These are phyloP conservation scores for Escovopsis sp. DNA, from an alignment of 2,329 filamentous ascomycete genomes.

Conservation along the genomic window DNA sequence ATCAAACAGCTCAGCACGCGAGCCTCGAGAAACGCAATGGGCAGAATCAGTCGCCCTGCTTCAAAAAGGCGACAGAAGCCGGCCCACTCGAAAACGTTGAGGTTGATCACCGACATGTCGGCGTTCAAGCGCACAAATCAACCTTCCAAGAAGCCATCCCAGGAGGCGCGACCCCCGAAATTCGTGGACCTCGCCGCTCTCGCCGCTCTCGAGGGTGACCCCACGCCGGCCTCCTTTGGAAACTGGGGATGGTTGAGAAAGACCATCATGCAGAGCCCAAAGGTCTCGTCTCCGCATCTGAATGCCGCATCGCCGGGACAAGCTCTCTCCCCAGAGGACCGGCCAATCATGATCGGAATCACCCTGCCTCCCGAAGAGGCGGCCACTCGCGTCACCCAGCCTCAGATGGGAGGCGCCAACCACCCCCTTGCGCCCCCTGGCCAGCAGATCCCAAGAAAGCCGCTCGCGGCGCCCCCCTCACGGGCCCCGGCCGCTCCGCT, in stretches of 20 bases:
- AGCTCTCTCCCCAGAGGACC: conserved; percentile 51
- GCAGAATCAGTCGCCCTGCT: conserved; percentile 32
- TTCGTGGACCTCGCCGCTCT: conserved; percentile 47
- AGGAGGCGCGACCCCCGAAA: conserved; percentile 22
- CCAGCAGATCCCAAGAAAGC: not conserved
- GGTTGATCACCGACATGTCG: conserved; percentile 55
- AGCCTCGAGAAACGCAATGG: conserved; percentile 22
- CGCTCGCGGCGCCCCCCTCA: not conserved
- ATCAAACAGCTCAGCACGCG: conserved; percentile 9
- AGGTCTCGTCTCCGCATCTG: conserved; percentile 14
- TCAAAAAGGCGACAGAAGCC: conserved; percentile 47
- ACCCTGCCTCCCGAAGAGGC: conserved; percentile 38
- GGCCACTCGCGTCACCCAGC: conserved; percentile 24
- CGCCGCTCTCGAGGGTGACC: conserved; percentile 42
- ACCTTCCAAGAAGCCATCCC: conserved; percentile 16
- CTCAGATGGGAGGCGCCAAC: conserved; percentile 31
- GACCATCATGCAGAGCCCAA: conserved; percentile 18
- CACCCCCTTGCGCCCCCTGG: conserved; percentile 15
- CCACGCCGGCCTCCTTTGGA: conserved; percentile 38
- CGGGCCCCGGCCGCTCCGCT: not conserved
- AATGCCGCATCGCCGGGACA: conserved; percentile 14
- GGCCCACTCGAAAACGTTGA: conserved; percentile 44
- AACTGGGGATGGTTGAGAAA: conserved; percentile 42
- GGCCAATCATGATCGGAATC: conserved; percentile 62
- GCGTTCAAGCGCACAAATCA: conserved; percentile 31